Conservation (phyloP, 805 yeast genomes). For the Wickerhamiella occidentalis region DNA sequence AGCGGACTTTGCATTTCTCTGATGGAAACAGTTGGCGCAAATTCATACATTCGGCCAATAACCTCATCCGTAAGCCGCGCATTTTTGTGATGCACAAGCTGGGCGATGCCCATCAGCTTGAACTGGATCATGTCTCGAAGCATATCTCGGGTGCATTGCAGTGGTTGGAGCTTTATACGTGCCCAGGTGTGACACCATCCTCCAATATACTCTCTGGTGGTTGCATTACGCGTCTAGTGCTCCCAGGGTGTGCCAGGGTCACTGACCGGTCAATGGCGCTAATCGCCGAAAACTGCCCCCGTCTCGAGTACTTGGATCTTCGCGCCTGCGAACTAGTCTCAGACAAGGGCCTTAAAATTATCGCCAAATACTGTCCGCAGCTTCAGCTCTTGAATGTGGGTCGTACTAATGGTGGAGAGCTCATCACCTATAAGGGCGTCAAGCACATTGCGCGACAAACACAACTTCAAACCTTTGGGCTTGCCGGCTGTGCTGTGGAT, state of each 20-base stretch:
- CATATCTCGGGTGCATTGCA: slow-evolving; percentile 39
- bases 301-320: slow-evolving; percentile 54
- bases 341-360: slow-evolving; percentile 60
- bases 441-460: slow-evolving; percentile 46
- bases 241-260: slow-evolving; percentile 60
- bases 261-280: slow-evolving; percentile 46
- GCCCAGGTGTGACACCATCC: slow-evolving; percentile 58
- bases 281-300: slow-evolving; percentile 45
- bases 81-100: slow-evolving; percentile 57
- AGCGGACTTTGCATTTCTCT: slow-evolving; percentile 44
- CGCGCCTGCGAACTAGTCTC: slow-evolving; percentile 73
- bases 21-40: slow-evolving; percentile 35
- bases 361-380: slow-evolving; percentile 48
- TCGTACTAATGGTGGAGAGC: slow-evolving; percentile 53
- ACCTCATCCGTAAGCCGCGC: slow-evolving; percentile 22
- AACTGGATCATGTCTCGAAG: slow-evolving; percentile 38
- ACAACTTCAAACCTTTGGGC: slow-evolving; percentile 56
- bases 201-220: slow-evolving; percentile 34
- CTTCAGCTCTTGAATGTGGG: slow-evolving; percentile 64
- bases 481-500: slow-evolving; percentile 76
- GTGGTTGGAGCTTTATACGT: slow-evolving; percentile 73
- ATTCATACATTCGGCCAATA: slow-evolving; percentile 26
- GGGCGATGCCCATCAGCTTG: slow-evolving; percentile 39
- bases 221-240: slow-evolving; percentile 35
- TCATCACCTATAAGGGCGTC: slow-evolving; percentile 60